phyloP scores from a whole-genome alignment of 2,329 filamentous ascomycete genomes.

The Colletotrichum godetiae region DNA sequence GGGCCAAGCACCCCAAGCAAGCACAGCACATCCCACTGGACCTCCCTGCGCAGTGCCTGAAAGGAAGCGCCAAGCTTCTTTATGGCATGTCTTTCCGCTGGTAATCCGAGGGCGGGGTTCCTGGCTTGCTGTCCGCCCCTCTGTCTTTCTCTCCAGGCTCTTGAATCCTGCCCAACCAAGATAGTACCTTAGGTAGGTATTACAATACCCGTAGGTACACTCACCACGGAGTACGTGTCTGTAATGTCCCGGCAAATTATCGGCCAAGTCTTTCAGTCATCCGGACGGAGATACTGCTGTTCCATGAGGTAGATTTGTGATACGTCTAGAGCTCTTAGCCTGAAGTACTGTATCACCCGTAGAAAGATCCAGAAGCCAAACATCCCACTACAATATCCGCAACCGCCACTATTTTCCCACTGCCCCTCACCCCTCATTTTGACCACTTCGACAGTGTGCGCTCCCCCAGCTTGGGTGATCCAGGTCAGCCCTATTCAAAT shows the following conservation, averaged over 20 bases:
- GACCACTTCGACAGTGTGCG: constrained; percentile 23
- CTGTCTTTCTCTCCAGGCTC: background rate
- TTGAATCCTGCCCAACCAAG: background rate
- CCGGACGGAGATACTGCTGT: background rate
- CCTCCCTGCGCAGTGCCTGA: background rate
- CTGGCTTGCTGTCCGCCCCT: constrained; percentile 5
- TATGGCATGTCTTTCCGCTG: background rate
- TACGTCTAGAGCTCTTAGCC: background rate
- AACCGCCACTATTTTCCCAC: background rate
- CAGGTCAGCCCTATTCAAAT: constrained; percentile 27
- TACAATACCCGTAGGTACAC: too few species aligned
- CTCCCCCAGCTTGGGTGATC: constrained; percentile 15
- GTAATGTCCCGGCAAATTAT: constrained; percentile 19
- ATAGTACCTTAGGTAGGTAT: too few species aligned
- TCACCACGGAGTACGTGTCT: background rate
- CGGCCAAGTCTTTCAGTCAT: constrained; percentile 13
- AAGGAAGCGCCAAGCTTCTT: background rate
- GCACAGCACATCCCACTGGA: background rate
- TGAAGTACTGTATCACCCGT: background rate
- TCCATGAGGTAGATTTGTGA: background rate
- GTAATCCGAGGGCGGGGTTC: constrained; percentile 25
- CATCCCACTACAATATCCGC: background rate
- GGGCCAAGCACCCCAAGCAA: constrained; percentile 4
- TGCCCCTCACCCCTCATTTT: constrained; percentile 15
- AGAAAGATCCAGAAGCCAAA: background rate